Conservation (phyloP, 306 rosid species). For the Rubus parviflorus region DNA sequence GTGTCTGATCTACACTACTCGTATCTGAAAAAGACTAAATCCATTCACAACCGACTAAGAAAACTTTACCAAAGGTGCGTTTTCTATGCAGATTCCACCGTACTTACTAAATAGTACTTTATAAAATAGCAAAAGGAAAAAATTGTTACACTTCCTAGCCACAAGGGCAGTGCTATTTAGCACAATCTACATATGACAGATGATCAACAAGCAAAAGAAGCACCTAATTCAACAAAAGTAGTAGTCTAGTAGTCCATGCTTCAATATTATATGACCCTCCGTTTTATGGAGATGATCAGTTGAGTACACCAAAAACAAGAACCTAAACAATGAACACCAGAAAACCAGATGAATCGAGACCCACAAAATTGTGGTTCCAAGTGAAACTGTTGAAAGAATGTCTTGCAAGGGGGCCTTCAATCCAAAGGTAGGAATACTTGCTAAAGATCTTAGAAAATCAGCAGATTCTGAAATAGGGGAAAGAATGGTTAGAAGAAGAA, state of each 20-base stretch:
- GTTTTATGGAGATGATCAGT: constrained; percentile 20
- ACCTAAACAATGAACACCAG: constrained; percentile 16
- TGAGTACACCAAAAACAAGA: constrained; percentile 11
- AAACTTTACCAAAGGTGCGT: too few species aligned
- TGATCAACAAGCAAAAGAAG: background rate
- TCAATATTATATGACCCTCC: constrained; percentile 3
- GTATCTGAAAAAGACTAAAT: background rate
- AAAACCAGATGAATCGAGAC: constrained; percentile 13
- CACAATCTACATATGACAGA: background rate
- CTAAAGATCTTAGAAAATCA: constrained; percentile 31
- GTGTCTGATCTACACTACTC: background rate
- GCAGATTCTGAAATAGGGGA: constrained; percentile 33
- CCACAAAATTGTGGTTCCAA: constrained; percentile 16
- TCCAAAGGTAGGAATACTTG: constrained; percentile 23
- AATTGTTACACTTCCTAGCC: constrained; percentile 3
- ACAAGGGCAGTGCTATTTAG: background rate
- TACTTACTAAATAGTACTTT: background rate
- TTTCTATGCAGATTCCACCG: background rate
- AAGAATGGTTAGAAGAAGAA: constrained; percentile 39
- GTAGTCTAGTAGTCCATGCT: background rate
- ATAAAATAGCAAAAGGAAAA: background rate
- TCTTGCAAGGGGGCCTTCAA: constrained; percentile 23
- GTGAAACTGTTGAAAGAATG: constrained; percentile 26
- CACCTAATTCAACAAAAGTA: constrained; percentile 17
- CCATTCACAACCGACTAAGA: background rate